Evolutionary conservation across 1,284 basidiomycete genomes (phyloP).

Genomic region (Trametes sp.): DNA sequence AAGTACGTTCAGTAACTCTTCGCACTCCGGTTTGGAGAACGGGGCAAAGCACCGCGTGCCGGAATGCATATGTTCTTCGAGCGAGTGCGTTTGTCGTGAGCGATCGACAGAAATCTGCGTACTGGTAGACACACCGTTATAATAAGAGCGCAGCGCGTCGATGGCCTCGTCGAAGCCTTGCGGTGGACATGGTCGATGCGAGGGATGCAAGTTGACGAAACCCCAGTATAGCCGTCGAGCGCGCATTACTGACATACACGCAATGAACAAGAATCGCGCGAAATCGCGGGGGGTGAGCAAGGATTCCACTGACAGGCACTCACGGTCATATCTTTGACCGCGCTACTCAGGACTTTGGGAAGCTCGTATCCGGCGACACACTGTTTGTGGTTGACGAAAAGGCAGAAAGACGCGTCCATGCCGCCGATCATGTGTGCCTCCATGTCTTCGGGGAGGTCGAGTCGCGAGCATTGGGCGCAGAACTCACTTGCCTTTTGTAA

Average conservation of each 20-base stretch:
- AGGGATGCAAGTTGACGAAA: conserved; percentile 55
- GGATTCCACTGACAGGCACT: conserved; percentile 9
- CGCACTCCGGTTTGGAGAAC: conserved; percentile 60
- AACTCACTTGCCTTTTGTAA: conserved; percentile 40
- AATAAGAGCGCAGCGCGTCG: conserved; percentile 59
- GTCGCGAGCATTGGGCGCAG: conserved; percentile 38
- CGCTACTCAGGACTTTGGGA: not conserved
- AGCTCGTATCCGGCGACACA: conserved; percentile 28
- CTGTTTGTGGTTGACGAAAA: conserved; percentile 34
- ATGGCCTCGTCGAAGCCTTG: conserved; percentile 54
- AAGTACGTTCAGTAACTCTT: conserved; percentile 52
- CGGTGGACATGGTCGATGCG: conserved; percentile 49
- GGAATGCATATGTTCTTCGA: conserved; percentile 51
- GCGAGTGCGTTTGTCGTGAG: no score
- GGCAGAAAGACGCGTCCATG: conserved; percentile 23
- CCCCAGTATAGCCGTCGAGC: conserved; percentile 59
- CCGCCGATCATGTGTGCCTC: conserved; percentile 44
- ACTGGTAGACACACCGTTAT: conserved; percentile 43
- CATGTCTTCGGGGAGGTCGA: conserved; percentile 46
- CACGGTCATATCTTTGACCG: conserved; percentile 7
- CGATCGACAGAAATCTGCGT: no score
- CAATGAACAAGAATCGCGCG: not conserved
- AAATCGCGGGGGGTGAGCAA: not conserved
- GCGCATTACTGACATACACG: conserved; percentile 48
- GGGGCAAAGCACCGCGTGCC: conserved; percentile 52